phyloP scores from a whole-genome alignment of 441 rosid genomes.

The Raphanus hybrid region DNA sequence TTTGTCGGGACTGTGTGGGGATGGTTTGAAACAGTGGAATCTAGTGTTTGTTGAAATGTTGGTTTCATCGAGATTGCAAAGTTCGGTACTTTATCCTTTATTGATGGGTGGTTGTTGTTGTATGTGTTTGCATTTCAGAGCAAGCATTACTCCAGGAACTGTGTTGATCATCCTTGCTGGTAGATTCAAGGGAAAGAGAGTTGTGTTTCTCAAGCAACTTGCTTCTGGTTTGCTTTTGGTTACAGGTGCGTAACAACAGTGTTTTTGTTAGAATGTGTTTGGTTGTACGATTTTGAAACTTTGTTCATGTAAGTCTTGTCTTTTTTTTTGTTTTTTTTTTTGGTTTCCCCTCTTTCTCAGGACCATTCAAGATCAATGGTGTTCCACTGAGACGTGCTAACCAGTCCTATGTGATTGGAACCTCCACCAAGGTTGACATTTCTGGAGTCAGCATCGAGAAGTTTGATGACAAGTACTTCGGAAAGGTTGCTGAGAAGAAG shows the following conservation, averaged over 20 bases:
- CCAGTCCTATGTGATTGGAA: constrained; percentile 77
- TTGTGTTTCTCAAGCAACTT: constrained; percentile 90
- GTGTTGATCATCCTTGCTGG: constrained; percentile 84
- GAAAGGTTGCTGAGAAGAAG: constrained; percentile 79
- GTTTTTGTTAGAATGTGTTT: not conserved
- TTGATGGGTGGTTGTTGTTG: too few species aligned
- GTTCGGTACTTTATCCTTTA: too few species aligned
- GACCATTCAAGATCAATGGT: constrained; percentile 90
- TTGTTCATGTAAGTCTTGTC: not conserved
- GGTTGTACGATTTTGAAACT: not conserved
- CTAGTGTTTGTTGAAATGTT: too few species aligned
- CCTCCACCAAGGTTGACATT: constrained; percentile 83
- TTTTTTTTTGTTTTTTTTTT: not conserved
- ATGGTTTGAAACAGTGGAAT: not conserved
- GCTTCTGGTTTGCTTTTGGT: constrained; percentile 81
- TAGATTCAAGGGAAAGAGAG: constrained; percentile 92
- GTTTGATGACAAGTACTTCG: constrained; percentile 82
- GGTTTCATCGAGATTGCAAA: too few species aligned
- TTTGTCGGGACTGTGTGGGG: too few species aligned
- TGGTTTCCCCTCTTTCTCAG: constrained; percentile 34
- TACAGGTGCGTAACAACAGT: constrained; percentile 54
- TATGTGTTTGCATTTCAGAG: constrained; percentile 40
- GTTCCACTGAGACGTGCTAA: constrained; percentile 86
- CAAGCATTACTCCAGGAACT: constrained; percentile 84
- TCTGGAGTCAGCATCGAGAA: constrained; percentile 67